These are phyloP conservation scores for Dionaea muscipula DNA, from an alignment of 179 eudicot genomes.

Conservation along the genomic window DNA sequence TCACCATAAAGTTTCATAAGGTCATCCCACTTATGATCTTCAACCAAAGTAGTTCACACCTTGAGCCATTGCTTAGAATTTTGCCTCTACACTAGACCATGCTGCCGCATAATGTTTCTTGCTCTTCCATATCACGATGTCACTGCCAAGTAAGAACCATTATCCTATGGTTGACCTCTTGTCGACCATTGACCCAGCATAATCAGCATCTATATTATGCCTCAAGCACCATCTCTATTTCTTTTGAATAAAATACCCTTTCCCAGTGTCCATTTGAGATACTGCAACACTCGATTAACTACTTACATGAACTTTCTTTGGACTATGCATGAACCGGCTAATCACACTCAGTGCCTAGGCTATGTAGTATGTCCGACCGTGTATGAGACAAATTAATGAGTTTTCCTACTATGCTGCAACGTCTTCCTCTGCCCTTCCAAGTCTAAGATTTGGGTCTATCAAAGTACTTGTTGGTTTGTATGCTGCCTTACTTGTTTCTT, in stretches of 20 bases:
- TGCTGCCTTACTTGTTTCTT: not conserved
- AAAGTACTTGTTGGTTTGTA: not conserved
- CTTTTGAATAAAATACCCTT: not conserved
- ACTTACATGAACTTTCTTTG: too few relatives aligned
- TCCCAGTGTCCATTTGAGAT: too few relatives aligned
- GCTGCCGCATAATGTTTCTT: conserved; percentile 2
- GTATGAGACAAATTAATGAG: too few relatives aligned
- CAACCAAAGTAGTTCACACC: not conserved
- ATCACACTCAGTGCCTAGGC: too few relatives aligned
- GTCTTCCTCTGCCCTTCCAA: not conserved
- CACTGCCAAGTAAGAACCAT: not conserved
- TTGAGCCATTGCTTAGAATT: not conserved
- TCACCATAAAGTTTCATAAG: not conserved
- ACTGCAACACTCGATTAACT: too few relatives aligned
- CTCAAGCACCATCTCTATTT: not conserved
- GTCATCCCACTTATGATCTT: not conserved
- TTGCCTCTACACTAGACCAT: conserved; percentile 2
- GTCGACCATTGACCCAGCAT: not conserved
- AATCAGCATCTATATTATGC: not conserved
- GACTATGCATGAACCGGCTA: too few relatives aligned
- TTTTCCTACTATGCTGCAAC: too few relatives aligned
- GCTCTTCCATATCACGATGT: too few relatives aligned
- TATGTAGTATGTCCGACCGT: too few relatives aligned
- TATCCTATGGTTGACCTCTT: not conserved
- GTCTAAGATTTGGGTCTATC: conserved; percentile 1